A percentile compares a stretch with the other conserved stretches of the same genome.
These are phyloP conservation scores for Beauveria scarabaeidicola DNA, from an alignment of 2,329 filamentous ascomycete genomes.

Conservation along the genomic window DNA sequence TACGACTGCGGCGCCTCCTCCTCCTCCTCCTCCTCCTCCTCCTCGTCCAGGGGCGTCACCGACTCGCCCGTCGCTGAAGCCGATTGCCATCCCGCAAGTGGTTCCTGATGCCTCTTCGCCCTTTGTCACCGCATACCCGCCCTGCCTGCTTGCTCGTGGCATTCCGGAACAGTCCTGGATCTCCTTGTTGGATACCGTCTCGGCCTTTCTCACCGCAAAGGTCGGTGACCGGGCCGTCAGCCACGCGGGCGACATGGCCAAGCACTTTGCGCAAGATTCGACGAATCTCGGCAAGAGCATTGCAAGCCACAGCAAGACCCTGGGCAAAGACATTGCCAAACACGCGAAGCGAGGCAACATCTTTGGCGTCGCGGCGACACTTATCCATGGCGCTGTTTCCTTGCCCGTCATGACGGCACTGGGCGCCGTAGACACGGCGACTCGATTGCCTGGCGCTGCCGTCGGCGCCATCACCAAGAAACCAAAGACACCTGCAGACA, in stretches of 20 bases:
- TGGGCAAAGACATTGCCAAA: constrained; percentile 27
- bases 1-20: not conserved
- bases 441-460: constrained; percentile 26
- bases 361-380: constrained; percentile 28
- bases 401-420: constrained; percentile 31
- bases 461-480: constrained; percentile 26
- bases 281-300: constrained; percentile 29
- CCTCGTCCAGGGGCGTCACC: constrained; percentile 5
- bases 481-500: constrained; percentile 32
- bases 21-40: constrained; percentile 6
- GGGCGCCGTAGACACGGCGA: constrained; percentile 26
- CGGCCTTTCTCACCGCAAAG: constrained; percentile 37
- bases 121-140: constrained; percentile 31
- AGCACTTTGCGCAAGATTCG: constrained; percentile 27
- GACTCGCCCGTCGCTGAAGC: constrained; percentile 14
- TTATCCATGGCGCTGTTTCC: constrained; percentile 29
- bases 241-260: constrained; percentile 34
- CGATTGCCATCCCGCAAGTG: constrained; percentile 34
- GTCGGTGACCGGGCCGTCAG: constrained; percentile 34
- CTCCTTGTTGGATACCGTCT: constrained; percentile 31
- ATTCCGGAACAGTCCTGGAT: constrained; percentile 27
- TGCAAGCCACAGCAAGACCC: constrained; percentile 25
- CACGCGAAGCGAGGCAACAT: constrained; percentile 32
- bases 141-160: constrained; percentile 29
- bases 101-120: constrained; percentile 25